Percentiles rank a stretch among this genome's conserved stretches.
These are phyloP conservation scores for Ogataea corticis DNA, from an alignment of 805 yeast species.

Conservation along the genomic window DNA sequence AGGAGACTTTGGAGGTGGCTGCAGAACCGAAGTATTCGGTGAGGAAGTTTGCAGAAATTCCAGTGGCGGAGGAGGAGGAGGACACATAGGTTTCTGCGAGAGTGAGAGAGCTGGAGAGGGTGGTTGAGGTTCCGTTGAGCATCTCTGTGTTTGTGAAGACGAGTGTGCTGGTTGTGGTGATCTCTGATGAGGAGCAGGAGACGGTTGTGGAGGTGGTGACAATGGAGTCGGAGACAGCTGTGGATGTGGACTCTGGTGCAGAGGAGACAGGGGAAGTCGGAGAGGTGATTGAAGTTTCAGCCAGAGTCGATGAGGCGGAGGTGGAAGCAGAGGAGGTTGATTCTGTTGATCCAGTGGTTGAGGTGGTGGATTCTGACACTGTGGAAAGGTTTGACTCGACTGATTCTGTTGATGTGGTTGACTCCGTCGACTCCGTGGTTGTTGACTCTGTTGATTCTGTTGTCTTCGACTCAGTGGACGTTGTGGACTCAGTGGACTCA, in stretches of 20 bases:
- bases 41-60: neutral
- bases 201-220: conserved; percentile 1
- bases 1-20: neutral
- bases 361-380: neutral
- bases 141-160: neutral
- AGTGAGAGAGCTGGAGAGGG: neutral
- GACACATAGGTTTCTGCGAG: conserved; percentile 1
- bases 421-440: neutral
- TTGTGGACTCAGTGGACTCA: too few relatives aligned
- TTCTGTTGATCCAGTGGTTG: neutral
- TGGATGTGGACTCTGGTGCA: neutral
- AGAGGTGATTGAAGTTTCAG: neutral
- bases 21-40: conserved; percentile 4
- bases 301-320: neutral
- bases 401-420: too few relatives aligned
- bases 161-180: conserved; percentile 3
- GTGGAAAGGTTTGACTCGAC: too few relatives aligned
- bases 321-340: conserved; percentile 1
- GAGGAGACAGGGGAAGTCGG: neutral
- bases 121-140: neutral
- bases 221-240: neutral
- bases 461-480: too few relatives aligned
- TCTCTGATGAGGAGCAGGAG: neutral
- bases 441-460: neutral
- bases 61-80: conserved; percentile 1